Evolutionary conservation across 73 alveolate genomes (phyloP), one percentile per base, ranked within the genome.

Genomic region (Paramecium caudatum): DNA sequence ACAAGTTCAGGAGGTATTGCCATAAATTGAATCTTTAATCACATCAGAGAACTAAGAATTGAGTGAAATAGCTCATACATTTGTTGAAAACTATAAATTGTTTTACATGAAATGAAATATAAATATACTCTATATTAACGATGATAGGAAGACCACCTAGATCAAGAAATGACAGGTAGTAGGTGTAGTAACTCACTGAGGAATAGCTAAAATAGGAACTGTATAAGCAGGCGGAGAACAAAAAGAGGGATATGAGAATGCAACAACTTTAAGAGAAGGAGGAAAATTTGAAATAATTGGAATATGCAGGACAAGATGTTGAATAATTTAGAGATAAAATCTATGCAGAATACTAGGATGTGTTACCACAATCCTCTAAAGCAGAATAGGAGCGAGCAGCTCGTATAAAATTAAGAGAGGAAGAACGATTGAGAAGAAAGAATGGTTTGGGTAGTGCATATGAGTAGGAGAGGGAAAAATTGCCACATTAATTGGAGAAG

Each of bases 391-490:
- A 74, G 32, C 12, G 88, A 4, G 62, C 68, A 8, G 62, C 62
- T 19, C 23, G 88, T 41, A 74, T 74, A 39, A 74, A 74, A 74
- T 74, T 74, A 12, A 74, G 88, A 74, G 88, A 74, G 16, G 88
- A 74, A 25, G 88, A 74, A 74, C 17, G 88, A 74, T 41, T 74
- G 13, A 36, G 88, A 21, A 37, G 88, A 74, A 37, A 37, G 46
- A 74, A 74, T 74, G 88, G 88, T 7, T 74, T 74, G 43, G 88
- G 88, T 9, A 74, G 88, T 74, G 88, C 88, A 15, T 74, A 74
- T 25, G 88, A 74, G 2, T 36, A 74, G 19, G 43, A 74, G 43
- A 74, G 43, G 7, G 23, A 74, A 23, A 37, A 32, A 19, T 39
- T 74, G 10, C 88, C 88, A 21, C 32, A 21, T 8, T 21, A 36